Base-by-base conservation (phyloP, 2,329 filamentous ascomycete species). In the Colletotrichum sp. region DNA sequence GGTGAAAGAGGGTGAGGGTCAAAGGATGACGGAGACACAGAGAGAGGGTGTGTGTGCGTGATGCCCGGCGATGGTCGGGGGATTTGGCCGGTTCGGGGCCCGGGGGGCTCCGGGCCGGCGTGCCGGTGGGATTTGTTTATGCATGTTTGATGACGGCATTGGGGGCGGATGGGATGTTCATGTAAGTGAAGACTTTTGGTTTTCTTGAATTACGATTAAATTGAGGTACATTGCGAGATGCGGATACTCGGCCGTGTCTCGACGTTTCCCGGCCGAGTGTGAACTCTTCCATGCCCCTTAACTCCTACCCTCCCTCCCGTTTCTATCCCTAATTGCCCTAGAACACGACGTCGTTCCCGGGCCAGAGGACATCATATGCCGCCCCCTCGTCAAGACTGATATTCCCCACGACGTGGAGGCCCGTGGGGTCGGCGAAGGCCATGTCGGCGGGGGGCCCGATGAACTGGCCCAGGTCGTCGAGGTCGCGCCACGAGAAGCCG, bases 401-500 rank as follows among this genome's bases (percentile, higher is more conserved):
- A 1, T 62, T 62, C 3, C 69, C 73, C 56, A 75, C 69, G n/a
- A 52, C 69, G 18, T 36, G 62, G 1, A 75, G 21, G 2, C 21
- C 28, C 3, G 69, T 16, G 7, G 73, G 68, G 21, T 75, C 73
- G 3, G 73, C 62, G 28, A 72, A 75, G 62, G 10, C 34, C 61
- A 69, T 66, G 38, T 74, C 74, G 4, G 71, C 52, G 7, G 71
- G 43, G 10, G 43, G 66, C 18, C 71, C 71, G 26, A 85, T 84
- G 74, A 90, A 91, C 76, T 92, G 90, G 0, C 90, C 90, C 3
- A 92, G 87, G 3, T 90, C 90, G 73, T 90, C 89, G 7, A 92
- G 82, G 78, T 92, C 90, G 2, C 91, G 85, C 91, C 91, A 92
- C 1, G 90, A 92, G 81, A 92, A 92, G 58, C 90, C 89, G 67